Base-by-base conservation (phyloP, 2,329 filamentous ascomycete species). In the Fonsecaea monophora region DNA sequence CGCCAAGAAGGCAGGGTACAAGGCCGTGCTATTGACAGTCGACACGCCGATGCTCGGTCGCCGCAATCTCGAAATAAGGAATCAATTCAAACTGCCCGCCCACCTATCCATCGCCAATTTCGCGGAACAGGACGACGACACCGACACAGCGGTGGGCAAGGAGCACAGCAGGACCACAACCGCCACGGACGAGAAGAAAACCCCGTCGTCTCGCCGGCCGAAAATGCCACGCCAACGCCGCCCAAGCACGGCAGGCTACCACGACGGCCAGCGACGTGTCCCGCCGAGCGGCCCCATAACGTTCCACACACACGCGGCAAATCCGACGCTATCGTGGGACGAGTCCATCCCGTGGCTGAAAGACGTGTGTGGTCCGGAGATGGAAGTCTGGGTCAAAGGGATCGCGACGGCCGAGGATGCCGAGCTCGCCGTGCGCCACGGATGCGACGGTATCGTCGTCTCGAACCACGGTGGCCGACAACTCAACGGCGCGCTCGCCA, bases 241-340 rank as follows among this genome's bases (percentile, higher is more conserved):
- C 21, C 40, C 55, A 55, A 65, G 55, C 50, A 37, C 53, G 35
- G 56, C 60, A 8, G 67, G 67, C n/a, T 67, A 68, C 53, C 60
- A 61, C 21, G 62, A 71, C 64, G 68, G 66, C 10, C 18, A 62
- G 21, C 60, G 59, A 48, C 62, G 70, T 6, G 53, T 65, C 18
- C 90, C 97, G 42, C 94, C 95, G 1, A 94, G 90, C 76, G 87
- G 87, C 37, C 89, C 89, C 76, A 89, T 98, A 72, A 98, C 94
- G 0, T 99, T 96, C 77, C 94, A 95, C 15, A 97, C 94, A 12
- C 98, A 98, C 79, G 94, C 98, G 76, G 94, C 93, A 8, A 97
- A 93, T 77, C 94, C 94, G 0, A 84, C 86, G 0, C 87, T 98
- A 13, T 64, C 38, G 38, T 72, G 71, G 71, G 71, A 72, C 53